phyloP scores from a whole-genome alignment of 495 filamentous ascomycete genomes.

The Talaromyces nanjingensis region DNA sequence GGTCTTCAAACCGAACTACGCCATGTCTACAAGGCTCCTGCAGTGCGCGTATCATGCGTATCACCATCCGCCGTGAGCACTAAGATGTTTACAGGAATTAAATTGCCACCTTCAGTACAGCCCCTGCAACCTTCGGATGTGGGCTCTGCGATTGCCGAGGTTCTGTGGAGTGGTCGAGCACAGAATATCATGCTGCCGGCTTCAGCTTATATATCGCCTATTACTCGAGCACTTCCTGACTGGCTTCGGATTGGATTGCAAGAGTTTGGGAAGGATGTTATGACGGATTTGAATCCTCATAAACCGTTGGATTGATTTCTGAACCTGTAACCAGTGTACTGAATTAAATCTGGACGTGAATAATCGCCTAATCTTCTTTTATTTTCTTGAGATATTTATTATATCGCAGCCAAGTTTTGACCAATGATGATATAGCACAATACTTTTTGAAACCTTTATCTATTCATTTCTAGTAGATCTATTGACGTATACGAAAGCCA shows the following conservation, averaged over 20 bases:
- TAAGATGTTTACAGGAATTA: background rate
- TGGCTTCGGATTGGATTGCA: constrained; percentile 1
- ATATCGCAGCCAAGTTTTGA: too few relatives aligned
- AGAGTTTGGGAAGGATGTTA: background rate
- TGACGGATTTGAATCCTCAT: background rate
- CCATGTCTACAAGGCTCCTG: constrained; percentile 10
- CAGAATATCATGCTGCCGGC: background rate
- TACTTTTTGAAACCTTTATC: background rate
- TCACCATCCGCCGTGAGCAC: background rate
- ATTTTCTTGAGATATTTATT: too few relatives aligned
- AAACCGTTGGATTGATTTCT: background rate
- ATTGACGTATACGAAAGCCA: background rate
- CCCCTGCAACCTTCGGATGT: background rate
- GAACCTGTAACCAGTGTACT: too few relatives aligned
- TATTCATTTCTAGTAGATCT: background rate
- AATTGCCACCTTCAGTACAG: background rate
- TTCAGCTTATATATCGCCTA: background rate
- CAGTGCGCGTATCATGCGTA: constrained; percentile 8
- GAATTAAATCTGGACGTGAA: too few relatives aligned
- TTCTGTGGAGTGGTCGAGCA: background rate
- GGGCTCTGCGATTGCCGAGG: background rate
- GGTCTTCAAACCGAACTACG: constrained; percentile 10
- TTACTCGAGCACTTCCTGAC: background rate
- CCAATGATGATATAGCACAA: too few relatives aligned
- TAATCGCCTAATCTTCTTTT: too few relatives aligned